Conservation (phyloP, 2,329 filamentous ascomycete genomes). For the Elsinoe fawcettii region DNA sequence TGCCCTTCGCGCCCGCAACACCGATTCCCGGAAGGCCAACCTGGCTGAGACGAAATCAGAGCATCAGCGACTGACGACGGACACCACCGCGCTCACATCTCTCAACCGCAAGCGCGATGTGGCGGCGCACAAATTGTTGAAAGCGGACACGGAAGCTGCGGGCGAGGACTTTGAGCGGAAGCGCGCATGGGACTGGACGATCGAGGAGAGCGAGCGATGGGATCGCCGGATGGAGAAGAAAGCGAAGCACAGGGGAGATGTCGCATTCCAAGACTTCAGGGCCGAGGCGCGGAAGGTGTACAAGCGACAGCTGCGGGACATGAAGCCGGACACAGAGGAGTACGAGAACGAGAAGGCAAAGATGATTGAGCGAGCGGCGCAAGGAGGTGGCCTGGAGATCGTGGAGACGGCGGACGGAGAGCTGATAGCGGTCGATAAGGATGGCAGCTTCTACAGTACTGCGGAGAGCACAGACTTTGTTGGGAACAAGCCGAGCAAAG, state of each 20-base stretch:
- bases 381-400: conserved; percentile 78
- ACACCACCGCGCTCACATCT: conserved; percentile 67
- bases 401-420: conserved; percentile 94
- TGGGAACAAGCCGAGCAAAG: conserved; percentile 79
- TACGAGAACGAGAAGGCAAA: conserved; percentile 83
- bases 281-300: conserved; percentile 88
- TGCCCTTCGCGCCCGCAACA: conserved; percentile 66
- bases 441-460: conserved; percentile 84
- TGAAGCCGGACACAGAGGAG: conserved; percentile 69
- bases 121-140: conserved; percentile 85
- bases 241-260: conserved; percentile 69
- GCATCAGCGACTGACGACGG: conserved; percentile 68
- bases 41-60: conserved; percentile 77
- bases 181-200: conserved; percentile 96
- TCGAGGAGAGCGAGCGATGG: conserved; percentile 91
- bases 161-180: conserved; percentile 96
- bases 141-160: conserved; percentile 76
- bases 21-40: conserved; percentile 56
- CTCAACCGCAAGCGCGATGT: conserved; percentile 81
- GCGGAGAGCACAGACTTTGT: conserved; percentile 74
- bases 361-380: conserved; percentile 76
- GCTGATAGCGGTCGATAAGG: conserved; percentile 84
- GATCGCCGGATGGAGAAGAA: conserved; percentile 86
- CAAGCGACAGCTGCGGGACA: conserved; percentile 75
- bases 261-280: conserved; percentile 81